phyloP scores from a whole-genome alignment of 495 filamentous ascomycete species.

The Penicillium tannophilum region DNA sequence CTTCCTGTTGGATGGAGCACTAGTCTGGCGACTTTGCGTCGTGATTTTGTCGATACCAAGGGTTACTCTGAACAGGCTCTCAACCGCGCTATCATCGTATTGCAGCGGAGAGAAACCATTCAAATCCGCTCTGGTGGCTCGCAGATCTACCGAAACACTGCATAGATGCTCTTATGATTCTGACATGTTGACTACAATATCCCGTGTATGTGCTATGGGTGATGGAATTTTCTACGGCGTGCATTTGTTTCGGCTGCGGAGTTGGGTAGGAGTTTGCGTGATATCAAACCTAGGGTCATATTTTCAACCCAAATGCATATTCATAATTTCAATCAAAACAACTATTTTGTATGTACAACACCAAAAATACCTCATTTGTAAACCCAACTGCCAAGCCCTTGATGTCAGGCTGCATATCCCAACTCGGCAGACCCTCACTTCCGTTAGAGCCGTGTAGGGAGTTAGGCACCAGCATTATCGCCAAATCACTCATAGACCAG shows the following conservation, averaged over 20 bases:
- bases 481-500: conserved; percentile 2
- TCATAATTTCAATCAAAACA: conserved; percentile 1
- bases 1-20: conserved; percentile 96
- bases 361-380: neutral
- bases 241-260: conserved; percentile 24
- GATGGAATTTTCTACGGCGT: conserved; percentile 22
- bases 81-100: conserved; percentile 77
- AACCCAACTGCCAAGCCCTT: conserved; percentile 8
- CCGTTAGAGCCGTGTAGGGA: neutral
- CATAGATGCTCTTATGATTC: conserved; percentile 38
- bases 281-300: conserved; percentile 16
- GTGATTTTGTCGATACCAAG: conserved; percentile 87
- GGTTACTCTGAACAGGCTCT: conserved; percentile 86
- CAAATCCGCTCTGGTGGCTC: conserved; percentile 87
- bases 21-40: conserved; percentile 78
- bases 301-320: conserved; percentile 16
- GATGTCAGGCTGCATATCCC: neutral
- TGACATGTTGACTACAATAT: conserved; percentile 29
- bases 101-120: conserved; percentile 87
- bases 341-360: neutral
- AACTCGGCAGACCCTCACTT: neutral
- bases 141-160: conserved; percentile 81
- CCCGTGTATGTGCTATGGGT: conserved; percentile 28
- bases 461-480: conserved; percentile 26
- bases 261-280: conserved; percentile 25